phyloP scores from a whole-genome alignment of 83 land plant species.

The Picea abies region DNA sequence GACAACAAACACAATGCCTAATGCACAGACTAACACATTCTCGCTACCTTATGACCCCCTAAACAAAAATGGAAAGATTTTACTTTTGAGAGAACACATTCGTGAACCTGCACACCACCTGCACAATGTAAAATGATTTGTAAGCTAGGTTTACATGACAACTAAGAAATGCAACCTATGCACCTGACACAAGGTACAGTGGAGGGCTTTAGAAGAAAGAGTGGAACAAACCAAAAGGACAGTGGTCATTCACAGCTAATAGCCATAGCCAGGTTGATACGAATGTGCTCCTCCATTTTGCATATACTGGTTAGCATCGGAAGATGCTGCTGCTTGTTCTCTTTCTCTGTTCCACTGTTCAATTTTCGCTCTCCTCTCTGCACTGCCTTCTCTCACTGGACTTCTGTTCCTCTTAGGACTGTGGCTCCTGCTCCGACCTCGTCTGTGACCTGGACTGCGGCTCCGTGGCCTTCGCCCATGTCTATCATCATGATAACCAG shows the following conservation, averaged over 20 bases:
- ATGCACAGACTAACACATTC: neutral
- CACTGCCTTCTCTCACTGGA: conserved; percentile 60
- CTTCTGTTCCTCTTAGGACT: conserved; percentile 34
- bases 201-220: neutral
- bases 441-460: conserved; percentile 28
- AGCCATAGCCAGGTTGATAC: conserved; percentile 3
- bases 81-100: conserved; percentile 29
- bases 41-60: neutral
- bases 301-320: neutral
- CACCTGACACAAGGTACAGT: neutral
- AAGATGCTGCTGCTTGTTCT: conserved; percentile 23
- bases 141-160: conserved; percentile 35
- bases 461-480: conserved; percentile 37
- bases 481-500: conserved; percentile 34
- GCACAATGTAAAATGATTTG: conserved; percentile 64
- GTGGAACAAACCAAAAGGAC: conserved; percentile 2
- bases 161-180: neutral
- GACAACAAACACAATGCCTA: neutral
- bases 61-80: neutral
- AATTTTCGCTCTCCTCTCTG: conserved; percentile 66
- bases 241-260: neutral
- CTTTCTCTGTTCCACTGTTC: conserved; percentile 70
- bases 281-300: conserved; percentile 2
- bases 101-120: conserved; percentile 69
- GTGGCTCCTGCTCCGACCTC: conserved; percentile 29